Conservation (phyloP, 1,284 basidiomycete species). For the Pseudozyma sp. region DNA sequence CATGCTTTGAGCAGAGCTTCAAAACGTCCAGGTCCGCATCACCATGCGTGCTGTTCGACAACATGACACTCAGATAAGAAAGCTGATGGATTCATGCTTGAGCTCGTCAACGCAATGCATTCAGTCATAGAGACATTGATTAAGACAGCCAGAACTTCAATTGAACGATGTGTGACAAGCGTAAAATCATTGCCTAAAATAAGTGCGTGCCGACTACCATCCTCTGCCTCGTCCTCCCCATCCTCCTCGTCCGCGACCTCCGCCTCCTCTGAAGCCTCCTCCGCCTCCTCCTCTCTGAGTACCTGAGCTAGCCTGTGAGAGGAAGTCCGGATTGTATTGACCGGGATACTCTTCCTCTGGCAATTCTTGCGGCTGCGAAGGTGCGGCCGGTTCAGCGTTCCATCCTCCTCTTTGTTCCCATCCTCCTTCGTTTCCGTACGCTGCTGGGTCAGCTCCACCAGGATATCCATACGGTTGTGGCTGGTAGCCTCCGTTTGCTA, state of each 20-base stretch:
- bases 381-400: slow-evolving; percentile 4
- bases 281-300: slow-evolving; percentile 9
- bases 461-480: slow-evolving; percentile 8
- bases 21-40: neutral
- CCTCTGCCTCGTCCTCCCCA: slow-evolving; percentile 18
- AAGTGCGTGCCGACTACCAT: slow-evolving; percentile 13
- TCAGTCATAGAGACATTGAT: neutral
- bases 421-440: slow-evolving; percentile 5
- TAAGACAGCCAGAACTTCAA: neutral
- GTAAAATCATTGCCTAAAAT: neutral
- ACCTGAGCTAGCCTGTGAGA: slow-evolving; percentile 28
- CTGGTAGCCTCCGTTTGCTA: slow-evolving; percentile 6
- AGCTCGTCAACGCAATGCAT: too few relatives aligned
- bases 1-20: too few relatives aligned
- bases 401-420: slow-evolving; percentile 15
- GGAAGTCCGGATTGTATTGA: slow-evolving; percentile 45
- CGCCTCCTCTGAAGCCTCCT: slow-evolving; percentile 9
- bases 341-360: slow-evolving; percentile 51
- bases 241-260: slow-evolving; percentile 18
- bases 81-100: too few relatives aligned
- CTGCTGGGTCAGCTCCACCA: slow-evolving; percentile 2
- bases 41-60: neutral
- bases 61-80: neutral
- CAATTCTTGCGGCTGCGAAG: slow-evolving; percentile 24
- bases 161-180: neutral